Percentiles rank a stretch among this genome's conserved stretches.
Conservation (phyloP, 306 rosid genomes). For the Prunus mume region DNA sequence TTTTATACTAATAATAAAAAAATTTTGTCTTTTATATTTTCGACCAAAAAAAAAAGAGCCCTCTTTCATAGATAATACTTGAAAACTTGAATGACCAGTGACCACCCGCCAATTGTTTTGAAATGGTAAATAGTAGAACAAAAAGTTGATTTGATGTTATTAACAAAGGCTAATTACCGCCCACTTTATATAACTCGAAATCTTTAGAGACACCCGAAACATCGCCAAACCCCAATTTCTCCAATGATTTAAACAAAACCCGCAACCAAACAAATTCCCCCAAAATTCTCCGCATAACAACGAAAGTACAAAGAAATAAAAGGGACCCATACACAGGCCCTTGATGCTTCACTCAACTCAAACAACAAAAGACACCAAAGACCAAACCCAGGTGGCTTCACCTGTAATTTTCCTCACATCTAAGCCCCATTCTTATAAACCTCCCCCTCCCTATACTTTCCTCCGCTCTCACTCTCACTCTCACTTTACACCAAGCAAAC, state of each 20-base stretch:
- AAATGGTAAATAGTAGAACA: no score
- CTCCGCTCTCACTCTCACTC: not conserved
- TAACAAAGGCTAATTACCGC: no score
- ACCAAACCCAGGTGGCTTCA: slow-evolving; percentile 24
- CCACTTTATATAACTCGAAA: no score
- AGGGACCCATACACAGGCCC: not conserved
- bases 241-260: not conserved
- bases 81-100: no score
- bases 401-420: slow-evolving; percentile 37
- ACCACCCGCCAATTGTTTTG: no score
- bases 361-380: not conserved
- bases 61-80: no score
- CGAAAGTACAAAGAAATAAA: not conserved
- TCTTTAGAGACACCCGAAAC: not conserved
- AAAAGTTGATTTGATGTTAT: no score
- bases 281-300: not conserved
- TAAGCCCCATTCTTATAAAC: not conserved
- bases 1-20: no score
- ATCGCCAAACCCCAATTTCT: not conserved
- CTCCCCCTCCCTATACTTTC: not conserved
- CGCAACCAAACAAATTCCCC: not conserved
- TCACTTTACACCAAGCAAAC: not conserved
- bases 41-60: no score
- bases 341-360: not conserved
- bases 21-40: no score